Evolutionary conservation across 164 flowering plant genomes (phyloP).

Genomic region (Berberis vulgaris): DNA sequence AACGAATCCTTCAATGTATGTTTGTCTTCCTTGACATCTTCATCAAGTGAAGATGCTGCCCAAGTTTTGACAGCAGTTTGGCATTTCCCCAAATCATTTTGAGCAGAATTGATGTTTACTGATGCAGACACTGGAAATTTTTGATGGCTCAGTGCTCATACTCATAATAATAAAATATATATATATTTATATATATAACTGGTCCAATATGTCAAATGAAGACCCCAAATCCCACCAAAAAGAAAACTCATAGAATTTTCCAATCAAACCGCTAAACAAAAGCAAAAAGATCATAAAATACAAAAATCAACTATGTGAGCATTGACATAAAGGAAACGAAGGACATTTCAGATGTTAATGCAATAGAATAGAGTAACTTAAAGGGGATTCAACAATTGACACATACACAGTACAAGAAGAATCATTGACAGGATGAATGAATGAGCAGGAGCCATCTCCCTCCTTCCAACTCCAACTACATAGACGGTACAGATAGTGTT

Average conservation of each 20-base stretch:
- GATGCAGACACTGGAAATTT: constrained; percentile 21
- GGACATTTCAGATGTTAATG: not conserved
- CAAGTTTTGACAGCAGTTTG: constrained; percentile 57
- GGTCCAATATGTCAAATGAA: too few relatives aligned
- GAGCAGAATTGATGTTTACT: constrained; percentile 17
- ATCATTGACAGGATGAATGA: constrained; percentile 20
- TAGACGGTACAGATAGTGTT: not conserved
- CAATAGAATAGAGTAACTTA: not conserved
- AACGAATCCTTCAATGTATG: constrained; percentile 62
- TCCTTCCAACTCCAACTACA: constrained; percentile 4
- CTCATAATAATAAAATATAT: too few relatives aligned
- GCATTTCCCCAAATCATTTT: constrained; percentile 48
- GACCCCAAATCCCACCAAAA: too few relatives aligned
- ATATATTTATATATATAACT: too few relatives aligned
- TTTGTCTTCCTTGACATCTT: constrained; percentile 42
- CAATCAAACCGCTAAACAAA: too few relatives aligned
- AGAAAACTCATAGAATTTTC: too few relatives aligned
- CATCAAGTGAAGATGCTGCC: constrained; percentile 55
- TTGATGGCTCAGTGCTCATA: not conserved
- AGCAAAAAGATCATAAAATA: too few relatives aligned
- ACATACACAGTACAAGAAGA: constrained; percentile 33
- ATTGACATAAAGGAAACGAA: too few relatives aligned
- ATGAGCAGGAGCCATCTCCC: constrained; percentile 30
- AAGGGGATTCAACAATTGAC: not conserved
- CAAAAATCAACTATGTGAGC: too few relatives aligned